Evolutionary conservation across 306 rosid genomes (phyloP).

Genomic region (Canavalia gladiata): DNA sequence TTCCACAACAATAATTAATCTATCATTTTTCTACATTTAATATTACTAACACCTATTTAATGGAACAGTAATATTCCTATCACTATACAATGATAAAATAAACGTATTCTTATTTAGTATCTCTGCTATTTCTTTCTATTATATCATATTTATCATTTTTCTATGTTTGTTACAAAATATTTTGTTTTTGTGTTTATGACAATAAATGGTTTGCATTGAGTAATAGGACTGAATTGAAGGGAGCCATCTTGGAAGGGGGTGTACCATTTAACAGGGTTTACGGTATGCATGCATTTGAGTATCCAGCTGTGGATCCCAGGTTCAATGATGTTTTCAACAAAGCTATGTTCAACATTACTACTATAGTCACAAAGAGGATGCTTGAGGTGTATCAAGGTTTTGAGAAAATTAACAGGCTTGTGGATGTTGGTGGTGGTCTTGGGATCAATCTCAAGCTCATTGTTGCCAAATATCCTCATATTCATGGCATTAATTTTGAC

Average conservation of each 20-base stretch:
- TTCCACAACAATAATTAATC: too few species aligned
- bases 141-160: too few species aligned
- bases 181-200: too few species aligned
- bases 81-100: too few species aligned
- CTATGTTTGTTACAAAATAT: too few species aligned
- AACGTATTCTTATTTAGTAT: too few species aligned
- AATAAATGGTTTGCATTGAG: neutral
- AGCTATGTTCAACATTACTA: conserved; percentile 52
- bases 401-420: conserved; percentile 48
- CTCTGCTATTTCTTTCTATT: too few species aligned
- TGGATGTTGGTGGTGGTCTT: conserved; percentile 76
- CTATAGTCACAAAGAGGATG: conserved; percentile 45
- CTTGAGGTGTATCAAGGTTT: conserved; percentile 62
- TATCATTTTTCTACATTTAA: too few species aligned
- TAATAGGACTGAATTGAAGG: conserved; percentile 58
- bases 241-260: conserved; percentile 64
- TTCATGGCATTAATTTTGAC: conserved; percentile 56
- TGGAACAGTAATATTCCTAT: too few species aligned
- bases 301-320: conserved; percentile 44
- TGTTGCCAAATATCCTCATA: conserved; percentile 60
- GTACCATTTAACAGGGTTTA: conserved; percentile 58
- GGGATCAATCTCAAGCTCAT: conserved; percentile 62
- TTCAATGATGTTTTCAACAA: conserved; percentile 63
- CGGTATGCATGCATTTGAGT: conserved; percentile 59
- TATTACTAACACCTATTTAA: too few species aligned